Evolutionary conservation across 306 rosid genomes (phyloP), one percentile per base, ranked within the genome.

Genomic region (Ormosia semicastrata): DNA sequence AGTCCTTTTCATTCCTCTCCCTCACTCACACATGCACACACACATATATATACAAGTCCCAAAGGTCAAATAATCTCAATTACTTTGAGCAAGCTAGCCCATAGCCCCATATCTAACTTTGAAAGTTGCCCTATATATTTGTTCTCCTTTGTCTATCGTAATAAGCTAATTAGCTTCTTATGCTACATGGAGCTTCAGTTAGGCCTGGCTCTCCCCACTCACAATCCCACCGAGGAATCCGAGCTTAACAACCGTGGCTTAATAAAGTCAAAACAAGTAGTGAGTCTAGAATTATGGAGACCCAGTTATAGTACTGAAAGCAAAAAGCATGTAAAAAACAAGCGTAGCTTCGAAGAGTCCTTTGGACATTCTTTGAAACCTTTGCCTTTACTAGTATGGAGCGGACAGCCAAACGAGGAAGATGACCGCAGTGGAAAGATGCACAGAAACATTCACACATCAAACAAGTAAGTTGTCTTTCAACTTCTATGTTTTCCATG

Each of bases 121-220:
- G 62, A 73, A 72, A 37, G 5, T 86, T 81, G 58, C 66, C 12
- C 64, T 43, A 77, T 81, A 77, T 84, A 30, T 11, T 34, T 50
- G 10, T 41, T 74, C 75, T 76, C 8, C 14, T 15, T 32, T 39
- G 3, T 71, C 34, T 29, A 14, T 54, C 57, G n/a, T 34, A 73
- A 34, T 43, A 46, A 78, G 56, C 37, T 85, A 57, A 39, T 75
- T 52, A 37, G 72, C 59, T 73, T 84, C 58, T 67, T 76, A 4
- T 49, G 72, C 57, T 47, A 73, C 67, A 94, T 94, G 97, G 97
- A 94, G 82, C 92, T 92, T 87, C 82, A 88, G 50, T 85, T 92
- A 62, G 86, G 83, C 44, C 85, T 88, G 49, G 84, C 92, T 14
- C 92, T 89, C 72, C 86, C 89, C 4, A 75, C 70, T 72, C 87